Conservation (phyloP, 345 rosid species). For the Tarenaya hassleriana region DNA sequence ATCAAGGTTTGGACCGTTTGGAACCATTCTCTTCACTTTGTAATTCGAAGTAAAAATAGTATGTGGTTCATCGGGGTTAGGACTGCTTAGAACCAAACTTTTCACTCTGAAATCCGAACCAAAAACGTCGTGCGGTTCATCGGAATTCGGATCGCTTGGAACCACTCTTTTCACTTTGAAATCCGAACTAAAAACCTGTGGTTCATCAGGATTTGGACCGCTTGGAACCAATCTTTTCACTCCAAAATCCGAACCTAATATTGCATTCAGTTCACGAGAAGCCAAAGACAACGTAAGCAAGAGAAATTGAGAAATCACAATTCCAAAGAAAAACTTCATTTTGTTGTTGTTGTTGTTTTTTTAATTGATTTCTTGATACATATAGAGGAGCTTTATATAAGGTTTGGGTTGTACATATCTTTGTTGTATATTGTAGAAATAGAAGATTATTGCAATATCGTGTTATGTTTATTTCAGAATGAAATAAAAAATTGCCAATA, state of each 20-base stretch:
- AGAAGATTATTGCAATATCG: no score
- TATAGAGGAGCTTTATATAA: no score
- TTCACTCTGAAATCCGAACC: background rate
- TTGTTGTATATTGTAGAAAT: no score
- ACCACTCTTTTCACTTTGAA: background rate
- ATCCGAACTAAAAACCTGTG: background rate
- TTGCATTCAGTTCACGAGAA: constrained; percentile 1
- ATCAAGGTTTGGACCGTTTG: background rate
- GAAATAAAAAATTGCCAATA: no score
- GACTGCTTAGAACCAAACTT: background rate
- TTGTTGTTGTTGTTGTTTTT: background rate
- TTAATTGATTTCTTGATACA: no score
- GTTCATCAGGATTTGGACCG: background rate
- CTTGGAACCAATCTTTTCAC: background rate
- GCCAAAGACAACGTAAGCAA: constrained; percentile 13
- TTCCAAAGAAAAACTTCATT: constrained; percentile 12
- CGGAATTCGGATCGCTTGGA: background rate
- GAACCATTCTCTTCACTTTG: background rate
- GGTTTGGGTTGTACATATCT: no score
- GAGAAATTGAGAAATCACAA: constrained; percentile 7
- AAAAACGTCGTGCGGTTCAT: background rate
- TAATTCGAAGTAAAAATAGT: background rate
- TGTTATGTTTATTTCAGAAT: no score
- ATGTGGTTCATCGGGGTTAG: background rate
- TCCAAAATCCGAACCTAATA: background rate